A percentile compares a stretch with the other conserved stretches of the same genome.
phyloP scores from a whole-genome alignment of 306 rosid genomes.

The Trifolium subterraneum region DNA sequence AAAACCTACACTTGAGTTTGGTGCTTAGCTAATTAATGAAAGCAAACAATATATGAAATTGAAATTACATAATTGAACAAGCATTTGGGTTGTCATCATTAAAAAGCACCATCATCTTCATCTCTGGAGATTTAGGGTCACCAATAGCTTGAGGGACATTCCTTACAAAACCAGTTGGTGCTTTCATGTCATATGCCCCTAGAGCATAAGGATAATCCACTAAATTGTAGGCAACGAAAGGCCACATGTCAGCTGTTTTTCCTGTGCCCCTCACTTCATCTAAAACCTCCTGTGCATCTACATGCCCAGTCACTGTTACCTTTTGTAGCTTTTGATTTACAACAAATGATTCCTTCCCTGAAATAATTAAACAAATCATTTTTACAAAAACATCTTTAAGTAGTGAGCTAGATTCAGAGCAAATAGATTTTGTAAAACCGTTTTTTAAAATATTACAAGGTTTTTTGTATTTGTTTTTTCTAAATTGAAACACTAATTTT shows the following conservation, averaged over 20 bases:
- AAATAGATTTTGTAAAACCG: no score
- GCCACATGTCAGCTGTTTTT: slow-evolving; percentile 73
- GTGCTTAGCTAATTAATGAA: no score
- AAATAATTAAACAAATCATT: not conserved
- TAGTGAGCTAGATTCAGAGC: no score
- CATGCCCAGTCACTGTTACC: slow-evolving; percentile 64
- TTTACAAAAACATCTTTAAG: no score
- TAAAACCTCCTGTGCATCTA: slow-evolving; percentile 64
- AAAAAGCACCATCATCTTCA: slow-evolving; percentile 60
- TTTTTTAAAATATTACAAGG: no score
- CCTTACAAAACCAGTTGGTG: slow-evolving; percentile 79
- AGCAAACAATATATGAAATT: no score
- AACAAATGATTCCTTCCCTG: slow-evolving; percentile 70
- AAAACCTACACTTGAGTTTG: no score
- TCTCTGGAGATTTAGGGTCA: slow-evolving; percentile 62
- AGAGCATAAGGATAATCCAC: slow-evolving; percentile 68
- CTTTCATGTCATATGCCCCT: slow-evolving; percentile 82
- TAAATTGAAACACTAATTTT: no score
- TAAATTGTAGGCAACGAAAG: slow-evolving; percentile 66
- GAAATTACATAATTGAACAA: slow-evolving; percentile 69
- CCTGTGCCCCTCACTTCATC: slow-evolving; percentile 72
- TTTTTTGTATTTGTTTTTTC: no score
- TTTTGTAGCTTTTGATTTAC: slow-evolving; percentile 66
- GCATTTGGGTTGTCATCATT: slow-evolving; percentile 84
- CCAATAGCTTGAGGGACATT: slow-evolving; percentile 58